Percentiles rank a stretch among this genome's conserved stretches.
phyloP scores from a whole-genome alignment of 139 green algal genomes.

The Chlorella vulgaris region DNA sequence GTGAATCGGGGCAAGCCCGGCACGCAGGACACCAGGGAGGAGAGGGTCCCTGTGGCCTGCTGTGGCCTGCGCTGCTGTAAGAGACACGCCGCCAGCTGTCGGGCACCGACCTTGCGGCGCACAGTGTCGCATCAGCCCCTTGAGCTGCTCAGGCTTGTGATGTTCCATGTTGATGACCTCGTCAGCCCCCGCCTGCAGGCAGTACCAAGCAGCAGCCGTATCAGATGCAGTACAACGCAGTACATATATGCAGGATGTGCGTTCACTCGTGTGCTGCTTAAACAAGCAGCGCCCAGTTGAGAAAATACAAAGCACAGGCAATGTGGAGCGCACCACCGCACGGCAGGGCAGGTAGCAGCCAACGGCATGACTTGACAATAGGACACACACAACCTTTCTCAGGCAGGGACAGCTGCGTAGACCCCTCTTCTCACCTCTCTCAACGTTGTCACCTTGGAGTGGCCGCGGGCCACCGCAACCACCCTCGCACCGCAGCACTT shows the following conservation, averaged over 20 bases:
- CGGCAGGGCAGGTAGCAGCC: too few relatives aligned
- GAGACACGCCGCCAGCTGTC: too few relatives aligned
- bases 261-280: too few relatives aligned
- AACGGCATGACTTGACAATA: too few relatives aligned
- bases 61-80: too few relatives aligned
- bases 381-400: too few relatives aligned
- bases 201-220: not conserved
- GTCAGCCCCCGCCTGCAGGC: slow-evolving; percentile 55
- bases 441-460: slow-evolving; percentile 50
- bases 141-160: slow-evolving; percentile 32
- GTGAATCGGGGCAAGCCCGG: too few relatives aligned
- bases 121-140: slow-evolving; percentile 40
- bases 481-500: slow-evolving; percentile 70
- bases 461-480: slow-evolving; percentile 65
- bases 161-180: slow-evolving; percentile 57
- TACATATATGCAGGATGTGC: too few relatives aligned
- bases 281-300: too few relatives aligned
- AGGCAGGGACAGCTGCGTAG: not conserved
- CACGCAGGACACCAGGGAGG: too few relatives aligned
- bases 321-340: not conserved
- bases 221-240: too few relatives aligned
- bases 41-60: too few relatives aligned
- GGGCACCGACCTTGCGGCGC: slow-evolving; percentile 29
- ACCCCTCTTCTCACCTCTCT: not conserved
- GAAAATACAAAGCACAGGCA: not conserved